phyloP scores from a whole-genome alignment of 768 basidiomycete genomes.

The Tricholoma saponaceum region DNA sequence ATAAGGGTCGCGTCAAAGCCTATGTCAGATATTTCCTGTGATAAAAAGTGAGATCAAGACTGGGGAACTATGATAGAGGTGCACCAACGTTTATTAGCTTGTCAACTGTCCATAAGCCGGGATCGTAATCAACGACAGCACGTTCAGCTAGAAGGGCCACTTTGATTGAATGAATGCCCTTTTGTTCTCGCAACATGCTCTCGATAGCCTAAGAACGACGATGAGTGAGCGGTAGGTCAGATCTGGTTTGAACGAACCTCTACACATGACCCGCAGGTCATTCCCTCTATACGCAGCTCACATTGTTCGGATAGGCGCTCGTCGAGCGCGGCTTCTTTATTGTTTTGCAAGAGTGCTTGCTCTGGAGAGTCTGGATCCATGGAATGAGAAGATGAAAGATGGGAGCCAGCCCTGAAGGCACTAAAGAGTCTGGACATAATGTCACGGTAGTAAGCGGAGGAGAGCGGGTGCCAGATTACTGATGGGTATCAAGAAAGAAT shows the following conservation, averaged over 20 bases:
- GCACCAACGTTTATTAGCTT: conserved; percentile 70
- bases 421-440: conserved; percentile 13
- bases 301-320: conserved; percentile 46
- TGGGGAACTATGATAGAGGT: background rate
- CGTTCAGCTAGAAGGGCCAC: conserved; percentile 98
- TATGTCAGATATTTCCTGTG: conserved; percentile 86
- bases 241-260: conserved; percentile 48
- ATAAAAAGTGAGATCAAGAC: conserved; percentile 7
- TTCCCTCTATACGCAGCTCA: conserved; percentile 81
- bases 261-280: conserved; percentile 89
- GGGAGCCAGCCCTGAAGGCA: conserved; percentile 18
- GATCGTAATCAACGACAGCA: conserved; percentile 87
- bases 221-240: background rate
- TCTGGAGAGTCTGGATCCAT: conserved; percentile 13
- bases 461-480: background rate
- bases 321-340: conserved; percentile 20
- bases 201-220: conserved; percentile 64
- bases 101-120: conserved; percentile 70
- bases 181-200: conserved; percentile 71
- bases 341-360: conserved; percentile 15
- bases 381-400: conserved; percentile 5
- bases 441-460: background rate
- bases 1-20: conserved; percentile 87
- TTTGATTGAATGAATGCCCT: conserved; percentile 88
- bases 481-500: background rate